phyloP scores from a whole-genome alignment of 2,329 filamentous ascomycete genomes.

The Tolypocladium ovalisporum region DNA sequence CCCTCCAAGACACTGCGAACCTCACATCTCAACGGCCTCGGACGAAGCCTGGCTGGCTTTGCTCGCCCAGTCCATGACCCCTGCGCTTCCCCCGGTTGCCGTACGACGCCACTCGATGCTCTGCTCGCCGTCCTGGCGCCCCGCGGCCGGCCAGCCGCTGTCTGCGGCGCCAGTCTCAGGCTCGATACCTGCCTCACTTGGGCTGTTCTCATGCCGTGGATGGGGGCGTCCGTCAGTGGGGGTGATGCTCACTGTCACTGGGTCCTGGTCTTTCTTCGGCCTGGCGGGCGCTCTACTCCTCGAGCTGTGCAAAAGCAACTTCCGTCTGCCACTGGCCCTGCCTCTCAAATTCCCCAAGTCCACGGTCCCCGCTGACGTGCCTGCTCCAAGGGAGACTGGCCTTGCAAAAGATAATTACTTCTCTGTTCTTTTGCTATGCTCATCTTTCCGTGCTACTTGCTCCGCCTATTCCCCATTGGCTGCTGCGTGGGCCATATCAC shows the following conservation, averaged over 20 bases:
- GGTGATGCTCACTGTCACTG: background rate
- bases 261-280: background rate
- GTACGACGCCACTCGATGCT: slow-evolving; percentile 4
- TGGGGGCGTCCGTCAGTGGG: background rate
- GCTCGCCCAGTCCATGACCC: background rate
- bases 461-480: slow-evolving; percentile 1
- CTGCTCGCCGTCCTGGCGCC: slow-evolving; percentile 3
- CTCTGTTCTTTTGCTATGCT: background rate
- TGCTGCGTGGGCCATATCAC: background rate
- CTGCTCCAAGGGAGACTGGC: slow-evolving; percentile 6
- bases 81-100: slow-evolving; percentile 6
- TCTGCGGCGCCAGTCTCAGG: background rate
- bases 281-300: background rate
- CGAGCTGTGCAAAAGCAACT: slow-evolving; percentile 1
- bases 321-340: slow-evolving; percentile 2
- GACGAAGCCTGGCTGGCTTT: slow-evolving; percentile 2
- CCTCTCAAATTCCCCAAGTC: background rate
- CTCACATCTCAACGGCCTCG: slow-evolving; percentile 9
- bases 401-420: slow-evolving; percentile 1
- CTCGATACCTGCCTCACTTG: background rate
- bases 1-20: slow-evolving; percentile 7
- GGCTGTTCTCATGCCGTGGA: background rate
- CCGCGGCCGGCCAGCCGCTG: slow-evolving; percentile 1
- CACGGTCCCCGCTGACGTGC: slow-evolving; percentile 3
- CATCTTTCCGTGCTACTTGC: background rate